phyloP scores from a whole-genome alignment of 2,329 filamentous ascomycete genomes.

The Beauveria medogensis region DNA sequence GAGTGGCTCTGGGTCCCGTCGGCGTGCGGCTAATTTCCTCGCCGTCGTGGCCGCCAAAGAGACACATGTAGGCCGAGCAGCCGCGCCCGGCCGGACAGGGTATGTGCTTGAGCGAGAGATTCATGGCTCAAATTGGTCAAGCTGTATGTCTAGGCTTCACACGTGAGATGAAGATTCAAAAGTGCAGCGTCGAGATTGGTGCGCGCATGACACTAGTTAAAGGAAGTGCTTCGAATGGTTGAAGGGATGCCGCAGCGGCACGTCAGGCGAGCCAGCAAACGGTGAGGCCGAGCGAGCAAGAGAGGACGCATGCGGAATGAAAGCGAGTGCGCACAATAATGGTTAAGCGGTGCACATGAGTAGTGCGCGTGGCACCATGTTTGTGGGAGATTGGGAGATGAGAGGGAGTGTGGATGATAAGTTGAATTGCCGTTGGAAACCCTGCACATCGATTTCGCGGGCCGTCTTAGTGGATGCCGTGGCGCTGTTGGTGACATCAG shows the following conservation, averaged over 20 bases:
- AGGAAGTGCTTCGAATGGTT: neutral
- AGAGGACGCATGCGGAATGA: neutral
- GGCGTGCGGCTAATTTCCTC: constrained; percentile 19
- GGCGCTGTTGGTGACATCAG: neutral
- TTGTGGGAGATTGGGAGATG: neutral
- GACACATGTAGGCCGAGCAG: constrained; percentile 42
- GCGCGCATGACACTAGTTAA: neutral
- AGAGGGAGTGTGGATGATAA: neutral
- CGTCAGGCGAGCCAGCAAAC: neutral
- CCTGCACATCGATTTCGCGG: neutral
- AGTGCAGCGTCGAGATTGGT: neutral
- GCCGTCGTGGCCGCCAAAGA: constrained; percentile 34
- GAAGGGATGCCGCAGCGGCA: neutral
- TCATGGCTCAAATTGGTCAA: constrained; percentile 20
- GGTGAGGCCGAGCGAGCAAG: neutral
- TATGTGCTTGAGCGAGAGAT: constrained; percentile 38
- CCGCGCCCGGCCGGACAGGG: constrained; percentile 40
- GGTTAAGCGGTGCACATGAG: neutral
- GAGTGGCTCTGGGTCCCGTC: neutral
- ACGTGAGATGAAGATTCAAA: neutral
- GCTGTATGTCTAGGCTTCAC: neutral
- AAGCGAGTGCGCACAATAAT: neutral
- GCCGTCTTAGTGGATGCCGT: neutral
- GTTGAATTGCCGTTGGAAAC: neutral
- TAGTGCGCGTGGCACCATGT: constrained; percentile 3